Evolutionary conservation across 371 early-diverging fungal species (phyloP).

Genomic region (Actinomortierella ambigua): DNA sequence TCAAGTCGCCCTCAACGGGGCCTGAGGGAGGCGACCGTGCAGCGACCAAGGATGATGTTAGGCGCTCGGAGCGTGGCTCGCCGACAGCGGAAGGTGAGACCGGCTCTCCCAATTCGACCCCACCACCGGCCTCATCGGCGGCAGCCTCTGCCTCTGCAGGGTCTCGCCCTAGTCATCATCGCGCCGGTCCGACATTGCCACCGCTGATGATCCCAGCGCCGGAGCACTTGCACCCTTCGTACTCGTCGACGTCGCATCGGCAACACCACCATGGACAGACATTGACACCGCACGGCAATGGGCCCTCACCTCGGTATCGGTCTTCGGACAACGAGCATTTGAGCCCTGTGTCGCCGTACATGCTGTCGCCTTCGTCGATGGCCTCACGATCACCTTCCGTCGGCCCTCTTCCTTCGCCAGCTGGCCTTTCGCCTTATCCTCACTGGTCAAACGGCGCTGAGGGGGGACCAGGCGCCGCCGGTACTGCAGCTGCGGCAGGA

Average conservation of each 20-base stretch:
- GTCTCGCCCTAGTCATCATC: slow-evolving; percentile 9
- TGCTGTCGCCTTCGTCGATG: slow-evolving; percentile 22
- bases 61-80: too few species aligned
- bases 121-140: not conserved
- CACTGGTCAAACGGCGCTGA: slow-evolving; percentile 31
- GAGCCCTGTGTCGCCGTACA: slow-evolving; percentile 27
- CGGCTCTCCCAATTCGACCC: too few species aligned
- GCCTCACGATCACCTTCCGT: slow-evolving; percentile 32
- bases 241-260: slow-evolving; percentile 15
- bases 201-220: slow-evolving; percentile 35
- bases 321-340: slow-evolving; percentile 6
- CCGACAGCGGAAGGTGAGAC: not conserved
- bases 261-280: not conserved
- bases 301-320: slow-evolving; percentile 2
- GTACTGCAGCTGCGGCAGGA: too few species aligned
- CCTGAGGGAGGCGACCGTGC: not conserved
- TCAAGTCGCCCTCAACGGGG: slow-evolving; percentile 13
- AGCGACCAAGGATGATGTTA: too few species aligned
- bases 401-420: slow-evolving; percentile 6
- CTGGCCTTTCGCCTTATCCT: slow-evolving; percentile 16
- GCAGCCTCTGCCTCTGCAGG: slow-evolving; percentile 2
- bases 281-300: too few species aligned
- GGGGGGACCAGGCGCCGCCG: slow-evolving; percentile 2
- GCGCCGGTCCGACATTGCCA: slow-evolving; percentile 23
- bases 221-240: slow-evolving; percentile 34